These are phyloP conservation scores for Aspergillus incahuasiensis DNA, from an alignment of 495 filamentous ascomycete genomes.

Conservation along the genomic window DNA sequence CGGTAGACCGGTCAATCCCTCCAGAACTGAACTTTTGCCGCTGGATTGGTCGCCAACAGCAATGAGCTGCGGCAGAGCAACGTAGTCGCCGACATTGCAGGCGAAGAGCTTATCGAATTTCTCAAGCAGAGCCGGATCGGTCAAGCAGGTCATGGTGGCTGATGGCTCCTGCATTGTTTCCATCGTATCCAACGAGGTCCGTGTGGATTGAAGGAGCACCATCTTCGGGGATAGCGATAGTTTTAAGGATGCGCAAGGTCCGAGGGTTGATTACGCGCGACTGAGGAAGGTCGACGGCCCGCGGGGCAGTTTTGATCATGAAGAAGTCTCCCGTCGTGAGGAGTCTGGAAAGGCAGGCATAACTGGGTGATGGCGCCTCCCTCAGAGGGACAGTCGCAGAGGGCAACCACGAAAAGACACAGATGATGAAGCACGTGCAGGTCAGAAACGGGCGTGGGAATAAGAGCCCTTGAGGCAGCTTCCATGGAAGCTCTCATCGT, in stretches of 20 bases:
- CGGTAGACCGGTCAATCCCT: conserved; percentile 38
- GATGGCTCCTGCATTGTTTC: neutral
- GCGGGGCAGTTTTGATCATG: neutral
- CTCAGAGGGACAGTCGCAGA: neutral
- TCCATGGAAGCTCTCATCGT: no score
- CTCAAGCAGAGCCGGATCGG: conserved; percentile 28
- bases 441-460: no score
- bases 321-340: neutral
- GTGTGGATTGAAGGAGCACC: neutral
- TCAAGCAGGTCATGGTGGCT: conserved; percentile 1
- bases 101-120: conserved; percentile 40
- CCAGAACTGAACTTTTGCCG: conserved; percentile 43
- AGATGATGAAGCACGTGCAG: neutral
- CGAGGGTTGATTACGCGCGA: neutral
- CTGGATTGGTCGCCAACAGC: conserved; percentile 42
- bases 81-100: conserved; percentile 33
- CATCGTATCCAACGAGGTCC: neutral
- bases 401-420: neutral
- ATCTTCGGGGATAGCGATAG: neutral
- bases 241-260: neutral
- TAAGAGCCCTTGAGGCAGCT: no score
- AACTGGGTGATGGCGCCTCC: neutral
- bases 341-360: neutral
- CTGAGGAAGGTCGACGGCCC: neutral
- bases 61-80: conserved; percentile 29